Conservation (phyloP, 177 flowering plant species). For the Vitis hybrid region DNA sequence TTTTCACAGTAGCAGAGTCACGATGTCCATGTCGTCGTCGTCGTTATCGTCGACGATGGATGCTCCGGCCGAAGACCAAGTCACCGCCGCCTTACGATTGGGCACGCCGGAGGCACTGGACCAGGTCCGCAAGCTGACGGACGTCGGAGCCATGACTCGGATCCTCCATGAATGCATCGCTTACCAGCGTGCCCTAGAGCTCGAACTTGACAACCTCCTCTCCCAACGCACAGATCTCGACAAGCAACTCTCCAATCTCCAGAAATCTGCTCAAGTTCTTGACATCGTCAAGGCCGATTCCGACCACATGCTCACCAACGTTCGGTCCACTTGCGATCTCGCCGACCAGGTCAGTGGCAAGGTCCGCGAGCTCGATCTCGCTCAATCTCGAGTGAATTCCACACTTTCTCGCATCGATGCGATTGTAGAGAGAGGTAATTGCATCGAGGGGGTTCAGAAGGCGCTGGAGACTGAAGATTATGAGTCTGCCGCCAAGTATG, state of each 20-base stretch:
- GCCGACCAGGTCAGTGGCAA: conserved; percentile 89
- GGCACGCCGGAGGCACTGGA: conserved; percentile 65
- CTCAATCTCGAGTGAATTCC: conserved; percentile 73
- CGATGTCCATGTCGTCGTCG: no score
- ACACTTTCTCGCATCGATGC: conserved; percentile 85
- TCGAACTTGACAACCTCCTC: conserved; percentile 65
- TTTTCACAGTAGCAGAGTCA: no score
- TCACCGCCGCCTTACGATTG: conserved; percentile 36
- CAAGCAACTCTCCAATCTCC: conserved; percentile 59
- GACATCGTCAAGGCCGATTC: conserved; percentile 78
- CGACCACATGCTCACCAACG: conserved; percentile 65
- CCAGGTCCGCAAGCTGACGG: conserved; percentile 64
- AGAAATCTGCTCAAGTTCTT: conserved; percentile 64
- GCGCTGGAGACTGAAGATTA: conserved; percentile 69
- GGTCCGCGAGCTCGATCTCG: conserved; percentile 91
- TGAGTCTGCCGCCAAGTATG: conserved; percentile 69
- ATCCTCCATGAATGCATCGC: conserved; percentile 97
- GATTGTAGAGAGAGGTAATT: conserved; percentile 65
- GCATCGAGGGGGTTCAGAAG: conserved; percentile 70
- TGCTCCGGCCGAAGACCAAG: conserved; percentile 11
- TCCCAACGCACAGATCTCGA: conserved; percentile 78
- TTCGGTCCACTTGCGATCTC: conserved; percentile 69
- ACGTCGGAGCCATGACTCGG: conserved; percentile 93
- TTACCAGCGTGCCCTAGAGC: conserved; percentile 78
- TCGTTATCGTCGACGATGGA: no score